Percentiles rank a stretch among this genome's conserved stretches.
Evolutionary conservation across 2,329 filamentous ascomycete genomes (phyloP).

Genomic region (Penicillium sp.): DNA sequence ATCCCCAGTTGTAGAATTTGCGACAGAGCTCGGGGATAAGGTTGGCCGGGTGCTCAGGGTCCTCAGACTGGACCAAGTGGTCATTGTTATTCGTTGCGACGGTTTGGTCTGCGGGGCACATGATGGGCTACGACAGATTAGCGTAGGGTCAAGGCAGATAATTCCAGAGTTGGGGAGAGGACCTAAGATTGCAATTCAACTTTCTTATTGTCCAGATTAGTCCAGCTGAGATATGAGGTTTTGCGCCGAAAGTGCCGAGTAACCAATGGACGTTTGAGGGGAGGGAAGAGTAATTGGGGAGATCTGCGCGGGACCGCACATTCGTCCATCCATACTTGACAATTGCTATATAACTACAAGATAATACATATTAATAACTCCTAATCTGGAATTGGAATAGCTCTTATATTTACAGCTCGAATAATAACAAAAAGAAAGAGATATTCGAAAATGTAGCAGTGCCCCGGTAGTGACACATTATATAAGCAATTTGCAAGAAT

Average conservation of each 20-base stretch:
- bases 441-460: too few relatives aligned
- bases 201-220: neutral
- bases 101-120: conserved; percentile 19
- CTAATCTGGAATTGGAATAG: too few relatives aligned
- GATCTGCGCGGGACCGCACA: neutral
- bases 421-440: too few relatives aligned
- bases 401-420: too few relatives aligned
- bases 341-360: too few relatives aligned
- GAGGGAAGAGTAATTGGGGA: neutral
- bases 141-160: neutral
- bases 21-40: conserved; percentile 86
- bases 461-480: too few relatives aligned
- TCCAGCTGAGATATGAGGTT: neutral
- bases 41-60: conserved; percentile 86
- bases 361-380: too few relatives aligned
- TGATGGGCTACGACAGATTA: conserved; percentile 15
- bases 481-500: too few relatives aligned
- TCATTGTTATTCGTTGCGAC: conserved; percentile 39
- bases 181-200: neutral
- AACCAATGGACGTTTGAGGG: neutral
- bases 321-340: too few relatives aligned
- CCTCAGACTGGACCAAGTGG: conserved; percentile 50
- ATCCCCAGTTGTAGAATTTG: conserved; percentile 90
- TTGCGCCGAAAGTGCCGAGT: neutral
- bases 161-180: neutral